A percentile compares a stretch with the other conserved stretches of the same genome.
Evolutionary conservation across 2,329 filamentous ascomycete species (phyloP).

Genomic region (Bimuria novae-zelandiae): DNA sequence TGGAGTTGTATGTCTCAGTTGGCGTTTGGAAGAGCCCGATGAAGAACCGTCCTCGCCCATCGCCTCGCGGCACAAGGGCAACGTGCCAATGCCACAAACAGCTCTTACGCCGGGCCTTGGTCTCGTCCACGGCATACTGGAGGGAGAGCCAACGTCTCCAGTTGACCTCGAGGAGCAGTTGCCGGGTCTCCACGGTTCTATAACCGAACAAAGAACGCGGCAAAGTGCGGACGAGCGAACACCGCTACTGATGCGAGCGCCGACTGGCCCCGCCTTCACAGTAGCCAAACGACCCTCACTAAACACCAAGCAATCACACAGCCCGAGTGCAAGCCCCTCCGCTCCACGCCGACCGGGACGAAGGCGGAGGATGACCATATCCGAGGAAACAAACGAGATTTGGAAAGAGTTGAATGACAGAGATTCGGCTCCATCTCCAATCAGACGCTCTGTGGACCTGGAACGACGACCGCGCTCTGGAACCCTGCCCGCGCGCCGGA

Average conservation of each 20-base stretch:
- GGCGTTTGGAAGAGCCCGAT: slow-evolving; percentile 83
- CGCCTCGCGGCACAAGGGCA: slow-evolving; percentile 39
- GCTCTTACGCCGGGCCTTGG: slow-evolving; percentile 82
- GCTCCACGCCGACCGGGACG: slow-evolving; percentile 26
- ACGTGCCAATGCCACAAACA: slow-evolving; percentile 58
- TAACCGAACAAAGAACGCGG: slow-evolving; percentile 32
- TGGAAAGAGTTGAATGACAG: slow-evolving; percentile 84
- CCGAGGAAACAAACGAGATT: slow-evolving; percentile 76
- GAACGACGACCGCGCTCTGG: slow-evolving; percentile 41
- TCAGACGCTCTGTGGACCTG: slow-evolving; percentile 35
- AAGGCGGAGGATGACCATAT: slow-evolving; percentile 54
- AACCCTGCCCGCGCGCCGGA: slow-evolving; percentile 35
- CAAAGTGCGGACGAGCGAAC: slow-evolving; percentile 40
- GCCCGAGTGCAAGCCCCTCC: slow-evolving; percentile 30
- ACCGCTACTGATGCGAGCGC: slow-evolving; percentile 40
- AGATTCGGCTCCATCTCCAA: slow-evolving; percentile 34
- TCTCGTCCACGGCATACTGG: slow-evolving; percentile 71
- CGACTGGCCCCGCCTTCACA: slow-evolving; percentile 38
- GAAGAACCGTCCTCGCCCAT: slow-evolving; percentile 57
- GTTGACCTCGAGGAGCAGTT: slow-evolving; percentile 34
- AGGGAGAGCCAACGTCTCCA: slow-evolving; percentile 52
- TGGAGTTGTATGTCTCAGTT: slow-evolving; percentile 89
- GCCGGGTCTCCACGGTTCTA: slow-evolving; percentile 34
- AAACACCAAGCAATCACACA: slow-evolving; percentile 21
- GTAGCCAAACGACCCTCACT: slow-evolving; percentile 28